A percentile compares a stretch with the other conserved stretches of the same genome.
These are phyloP conservation scores for Mycena filopes DNA, from an alignment of 768 basidiomycete genomes.

Conservation along the genomic window DNA sequence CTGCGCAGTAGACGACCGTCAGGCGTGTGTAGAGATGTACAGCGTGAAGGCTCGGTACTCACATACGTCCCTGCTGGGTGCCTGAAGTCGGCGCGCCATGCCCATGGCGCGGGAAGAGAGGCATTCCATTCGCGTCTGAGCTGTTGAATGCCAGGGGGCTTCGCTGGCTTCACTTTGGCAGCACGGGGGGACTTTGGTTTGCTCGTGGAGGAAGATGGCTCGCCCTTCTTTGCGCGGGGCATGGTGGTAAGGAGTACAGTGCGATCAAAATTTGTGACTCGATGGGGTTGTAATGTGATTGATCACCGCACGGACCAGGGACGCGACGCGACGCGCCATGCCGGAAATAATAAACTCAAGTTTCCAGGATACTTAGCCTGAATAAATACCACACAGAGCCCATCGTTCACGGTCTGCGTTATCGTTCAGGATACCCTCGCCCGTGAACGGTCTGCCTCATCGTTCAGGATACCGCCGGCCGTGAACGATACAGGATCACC, in stretches of 20 bases:
- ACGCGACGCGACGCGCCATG: constrained; percentile 9
- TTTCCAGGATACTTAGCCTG: too few relatives aligned
- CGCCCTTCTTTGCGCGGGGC: neutral
- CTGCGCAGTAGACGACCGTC: neutral
- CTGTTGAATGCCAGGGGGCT: neutral
- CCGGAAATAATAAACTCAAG: neutral
- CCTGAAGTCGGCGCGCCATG: neutral
- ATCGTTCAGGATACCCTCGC: too few relatives aligned
- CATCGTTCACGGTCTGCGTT: too few relatives aligned
- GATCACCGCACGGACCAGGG: too few relatives aligned
- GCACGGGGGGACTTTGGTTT: neutral
- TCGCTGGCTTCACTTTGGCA: neutral
- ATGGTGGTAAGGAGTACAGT: neutral
- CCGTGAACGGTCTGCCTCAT: too few relatives aligned
- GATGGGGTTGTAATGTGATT: neutral
- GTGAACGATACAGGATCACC: too few relatives aligned
- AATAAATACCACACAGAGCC: too few relatives aligned
- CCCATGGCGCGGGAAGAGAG: neutral
- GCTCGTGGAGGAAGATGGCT: neutral
- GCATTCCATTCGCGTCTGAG: constrained; percentile 3
- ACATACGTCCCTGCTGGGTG: neutral
- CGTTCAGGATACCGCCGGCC: too few relatives aligned
- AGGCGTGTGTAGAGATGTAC: too few relatives aligned
- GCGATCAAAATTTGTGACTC: neutral
- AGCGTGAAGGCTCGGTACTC: too few relatives aligned